Evolutionary conservation across 202 grass and related monocot species (phyloP), one percentile per base, ranked within the genome.

Genomic region (Carex arenaria): DNA sequence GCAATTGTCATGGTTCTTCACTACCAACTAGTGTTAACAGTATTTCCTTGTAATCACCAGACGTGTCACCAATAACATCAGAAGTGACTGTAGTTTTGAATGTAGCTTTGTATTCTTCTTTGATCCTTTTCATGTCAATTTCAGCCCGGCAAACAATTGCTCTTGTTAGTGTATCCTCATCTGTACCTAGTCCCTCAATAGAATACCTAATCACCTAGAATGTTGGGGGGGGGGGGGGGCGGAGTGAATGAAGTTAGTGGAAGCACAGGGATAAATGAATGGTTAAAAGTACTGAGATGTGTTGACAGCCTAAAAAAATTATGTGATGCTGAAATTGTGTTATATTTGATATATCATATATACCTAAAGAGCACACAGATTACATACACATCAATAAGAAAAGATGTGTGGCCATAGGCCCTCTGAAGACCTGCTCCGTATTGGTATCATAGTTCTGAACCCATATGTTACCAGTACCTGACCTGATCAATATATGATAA

Each of bases 111-210:
- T 92, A 97, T 68, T 93, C 89, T 71, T 93, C 64, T 82, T 90
- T 93, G 26, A 93, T 90, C 23, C 54, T 89, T 0, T 89, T 84
- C 87, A 90, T 86, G 83, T 91, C 88, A 10, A 92, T 86, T 15
- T 90, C 87, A 54, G 94, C 88, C 53, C 91, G 38, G 51, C 85
- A 84, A 63, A 93, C 89, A 40, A 91, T 89, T 1, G 89, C 91
- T 71, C 94, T 93, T 53, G 91, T 97, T 38, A 97, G 94, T 64
- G 89, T 70, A 61, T 94, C 94, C 84, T 94, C 90, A 2, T 96
- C 91, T n/a, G 94, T 97, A 32, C 92, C 94, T 11, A 97, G 38
- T 30, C 90, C 94, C 17, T 84, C 10, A 13, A 97, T 88, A 19
- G 91, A 91, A 78, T 78, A 88, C 19, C 91, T 93, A 31, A 97